Conservation (phyloP, 345 rosid genomes). For the Salix exigua region DNA sequence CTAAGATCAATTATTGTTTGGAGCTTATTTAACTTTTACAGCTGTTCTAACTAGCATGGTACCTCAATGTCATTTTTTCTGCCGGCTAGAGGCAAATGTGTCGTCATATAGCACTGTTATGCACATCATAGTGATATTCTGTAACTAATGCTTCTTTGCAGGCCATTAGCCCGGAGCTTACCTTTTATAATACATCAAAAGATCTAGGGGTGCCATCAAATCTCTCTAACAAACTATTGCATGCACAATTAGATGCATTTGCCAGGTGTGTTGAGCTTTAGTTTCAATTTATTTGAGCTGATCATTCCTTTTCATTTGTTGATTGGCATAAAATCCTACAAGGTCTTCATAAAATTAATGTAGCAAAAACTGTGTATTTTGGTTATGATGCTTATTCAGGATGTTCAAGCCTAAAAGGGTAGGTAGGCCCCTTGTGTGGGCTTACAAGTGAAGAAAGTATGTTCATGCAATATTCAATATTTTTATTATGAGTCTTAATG, state of each 20-base stretch:
- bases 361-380: too few species aligned
- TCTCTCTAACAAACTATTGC: constrained; percentile 83
- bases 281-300: background rate
- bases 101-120: background rate
- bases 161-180: constrained; percentile 96
- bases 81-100: background rate
- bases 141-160: constrained; percentile 35
- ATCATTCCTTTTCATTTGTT: background rate
- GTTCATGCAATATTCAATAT: too few species aligned
- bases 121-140: background rate
- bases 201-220: constrained; percentile 58
- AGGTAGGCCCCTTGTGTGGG: too few species aligned
- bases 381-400: too few species aligned
- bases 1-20: too few species aligned
- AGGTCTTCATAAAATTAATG: background rate
- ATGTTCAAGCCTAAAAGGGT: too few species aligned
- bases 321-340: background rate
- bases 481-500: too few species aligned
- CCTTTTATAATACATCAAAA: constrained; percentile 76
- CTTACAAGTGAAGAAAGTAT: too few species aligned
- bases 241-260: constrained; percentile 81
- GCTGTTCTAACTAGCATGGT: background rate
- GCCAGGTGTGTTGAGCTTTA: constrained; percentile 47
- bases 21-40: background rate
- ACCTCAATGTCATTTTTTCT: background rate